Base-by-base conservation (phyloP, 2,329 filamentous ascomycete species). In the Neonectria faginata region DNA sequence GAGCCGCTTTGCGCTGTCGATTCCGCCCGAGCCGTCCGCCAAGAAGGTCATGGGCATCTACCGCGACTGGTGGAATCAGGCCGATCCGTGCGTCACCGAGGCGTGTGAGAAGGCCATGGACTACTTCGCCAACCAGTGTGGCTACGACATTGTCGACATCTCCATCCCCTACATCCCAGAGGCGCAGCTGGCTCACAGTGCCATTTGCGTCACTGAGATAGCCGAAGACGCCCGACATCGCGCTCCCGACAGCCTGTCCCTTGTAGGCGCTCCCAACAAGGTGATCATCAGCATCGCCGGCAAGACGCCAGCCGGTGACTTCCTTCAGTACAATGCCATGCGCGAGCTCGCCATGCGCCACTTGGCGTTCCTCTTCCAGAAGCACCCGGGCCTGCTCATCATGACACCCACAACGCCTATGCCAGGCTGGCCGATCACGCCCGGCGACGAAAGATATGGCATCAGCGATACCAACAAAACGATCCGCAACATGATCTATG, bases 401-500 rank as follows among this genome's bases (percentile, higher is more conserved):
- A 81, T 97, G 45, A 91, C 91, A 2, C 94, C 94, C 0, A 94
- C 93, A 1, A 88, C 88, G 3, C 92, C 94, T 0, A 86, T 91
- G 64, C 84, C 88, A 0, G 94, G 94, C 11, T 97, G 92, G 91
- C 86, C 87, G 45, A 88, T 90, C 25, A 65, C 77, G 11, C 78
- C 83, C 1, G 84, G 81, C 9, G 89, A 92, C 44, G 81, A 89
- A 16, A 81, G 81, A n/a, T 89, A 94, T 73, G 94, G 94, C 2
- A 82, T 93, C 69, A 90, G 85, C 41, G 91, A 97, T 76, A 90
- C 85, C 0, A 93, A 96, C 75, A 83, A 81, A 65, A 89, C 88
- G 16, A 81, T 97, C n/a, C 83, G 86, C 27, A 92, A 88, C 74
- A 97, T 97, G 93, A 88, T 91, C 77, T 97, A 93, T 79, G 89